These are phyloP conservation scores for Cyberlindnera euphorbiiphila DNA, from an alignment of 805 yeast species.

Conservation along the genomic window DNA sequence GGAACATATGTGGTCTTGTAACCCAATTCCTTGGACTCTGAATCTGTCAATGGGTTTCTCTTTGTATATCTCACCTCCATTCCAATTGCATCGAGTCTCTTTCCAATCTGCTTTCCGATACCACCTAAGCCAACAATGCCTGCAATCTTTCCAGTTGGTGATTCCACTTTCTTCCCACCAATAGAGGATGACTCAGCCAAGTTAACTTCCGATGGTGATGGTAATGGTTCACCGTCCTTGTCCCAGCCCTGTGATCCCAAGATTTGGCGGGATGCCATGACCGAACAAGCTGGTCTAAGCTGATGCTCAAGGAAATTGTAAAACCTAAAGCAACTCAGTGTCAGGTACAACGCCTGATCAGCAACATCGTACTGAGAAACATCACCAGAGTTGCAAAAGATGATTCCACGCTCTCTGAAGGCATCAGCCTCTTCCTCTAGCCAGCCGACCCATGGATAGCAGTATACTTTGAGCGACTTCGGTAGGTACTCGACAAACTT, in stretches of 20 bases:
- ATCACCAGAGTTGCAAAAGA: constrained; percentile 61
- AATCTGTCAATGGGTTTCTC: constrained; percentile 39
- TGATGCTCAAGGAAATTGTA: constrained; percentile 43
- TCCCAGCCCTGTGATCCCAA: constrained; percentile 34
- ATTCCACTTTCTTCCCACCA: constrained; percentile 44
- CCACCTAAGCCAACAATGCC: constrained; percentile 73
- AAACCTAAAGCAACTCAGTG: constrained; percentile 57
- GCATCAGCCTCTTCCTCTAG: constrained; percentile 46
- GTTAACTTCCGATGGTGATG: constrained; percentile 31
- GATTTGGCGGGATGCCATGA: constrained; percentile 42
- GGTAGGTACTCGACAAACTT: constrained; percentile 46
- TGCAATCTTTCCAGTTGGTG: constrained; percentile 55
- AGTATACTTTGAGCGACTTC: constrained; percentile 40
- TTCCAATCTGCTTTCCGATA: constrained; percentile 65
- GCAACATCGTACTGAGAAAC: constrained; percentile 55
- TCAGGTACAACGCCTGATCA: constrained; percentile 58
- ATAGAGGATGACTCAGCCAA: constrained; percentile 35
- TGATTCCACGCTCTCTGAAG: constrained; percentile 43
- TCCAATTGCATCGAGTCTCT: constrained; percentile 50
- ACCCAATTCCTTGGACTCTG: constrained; percentile 36
- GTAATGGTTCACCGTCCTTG: constrained; percentile 30
- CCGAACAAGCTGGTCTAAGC: constrained; percentile 38
- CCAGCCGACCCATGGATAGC: constrained; percentile 59
- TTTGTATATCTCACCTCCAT: constrained; percentile 64
- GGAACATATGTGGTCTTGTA: constrained; percentile 42